Percentiles rank a stretch among this genome's conserved stretches.
These are phyloP conservation scores for Linnemannia exigua DNA, from an alignment of 192 early-diverging fungal species.

Conservation along the genomic window DNA sequence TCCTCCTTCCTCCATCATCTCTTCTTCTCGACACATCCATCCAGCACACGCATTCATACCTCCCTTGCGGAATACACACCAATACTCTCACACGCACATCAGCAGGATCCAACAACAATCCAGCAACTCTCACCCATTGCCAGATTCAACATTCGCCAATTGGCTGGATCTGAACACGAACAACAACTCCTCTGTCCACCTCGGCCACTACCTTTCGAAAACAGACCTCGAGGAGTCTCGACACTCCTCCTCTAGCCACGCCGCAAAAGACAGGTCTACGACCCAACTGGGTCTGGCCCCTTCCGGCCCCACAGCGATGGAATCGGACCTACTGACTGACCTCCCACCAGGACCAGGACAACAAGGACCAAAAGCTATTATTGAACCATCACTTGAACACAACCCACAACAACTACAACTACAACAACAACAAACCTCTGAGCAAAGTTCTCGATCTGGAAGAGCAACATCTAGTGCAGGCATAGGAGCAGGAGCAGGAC, in stretches of 20 bases:
- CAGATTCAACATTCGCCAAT: not conserved
- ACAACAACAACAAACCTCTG: not conserved
- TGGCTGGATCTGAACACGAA: constrained; percentile 2
- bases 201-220: not conserved
- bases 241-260: constrained; percentile 1
- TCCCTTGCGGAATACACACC: not conserved
- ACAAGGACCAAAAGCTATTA: not conserved
- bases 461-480: not conserved
- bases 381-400: not conserved
- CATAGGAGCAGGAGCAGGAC: not conserved
- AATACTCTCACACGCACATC: not conserved
- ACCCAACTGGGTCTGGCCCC: constrained; percentile 3
- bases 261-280: constrained; percentile 3
- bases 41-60: not conserved
- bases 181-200: not conserved
- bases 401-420: not conserved
- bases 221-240: constrained; percentile 2
- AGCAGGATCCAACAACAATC: not conserved
- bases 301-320: not conserved
- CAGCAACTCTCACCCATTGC: not conserved
- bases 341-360: not conserved
- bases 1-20: too few relatives aligned
- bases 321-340: constrained; percentile 4
- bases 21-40: not conserved
- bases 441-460: not conserved